Evolutionary conservation across 257 asterid genomes (phyloP).

Genomic region (Linaria vulgaris): DNA sequence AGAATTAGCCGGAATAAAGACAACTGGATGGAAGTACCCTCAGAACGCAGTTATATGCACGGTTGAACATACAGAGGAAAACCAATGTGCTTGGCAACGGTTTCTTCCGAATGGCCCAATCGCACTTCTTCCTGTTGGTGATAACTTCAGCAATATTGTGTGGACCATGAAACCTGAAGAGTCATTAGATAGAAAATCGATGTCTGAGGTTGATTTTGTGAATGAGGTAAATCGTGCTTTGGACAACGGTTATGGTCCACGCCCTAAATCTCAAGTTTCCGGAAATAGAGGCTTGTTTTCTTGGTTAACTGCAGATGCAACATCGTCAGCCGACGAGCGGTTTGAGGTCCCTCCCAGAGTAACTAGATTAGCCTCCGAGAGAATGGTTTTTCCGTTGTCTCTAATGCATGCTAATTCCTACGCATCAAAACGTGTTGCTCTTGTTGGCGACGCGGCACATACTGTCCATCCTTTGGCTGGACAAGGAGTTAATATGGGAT

Average conservation of each 20-base stretch:
- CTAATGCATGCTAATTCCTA: slow-evolving; percentile 76
- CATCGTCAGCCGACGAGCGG: slow-evolving; percentile 48
- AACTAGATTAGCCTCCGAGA: slow-evolving; percentile 58
- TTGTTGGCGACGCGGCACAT: slow-evolving; percentile 96
- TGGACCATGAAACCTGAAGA: slow-evolving; percentile 96
- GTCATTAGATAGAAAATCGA: slow-evolving; percentile 55
- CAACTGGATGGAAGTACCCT: slow-evolving; percentile 93
- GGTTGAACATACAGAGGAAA: slow-evolving; percentile 64
- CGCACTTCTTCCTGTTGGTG: slow-evolving; percentile 88
- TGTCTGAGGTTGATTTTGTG: slow-evolving; percentile 63
- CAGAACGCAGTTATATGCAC: slow-evolving; percentile 91
- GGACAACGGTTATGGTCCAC: slow-evolving; percentile 82
- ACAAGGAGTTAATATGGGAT: slow-evolving; percentile 99
- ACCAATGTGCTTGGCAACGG: slow-evolving; percentile 87
- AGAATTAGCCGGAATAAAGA: slow-evolving; percentile 79
- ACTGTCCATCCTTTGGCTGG: slow-evolving; percentile 99
- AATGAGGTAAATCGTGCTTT: slow-evolving; percentile 64
- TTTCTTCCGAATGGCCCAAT: slow-evolving; percentile 88
- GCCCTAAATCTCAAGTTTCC: slow-evolving; percentile 49
- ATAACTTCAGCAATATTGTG: slow-evolving; percentile 85
- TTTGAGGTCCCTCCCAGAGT: slow-evolving; percentile 82
- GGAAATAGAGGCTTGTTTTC: slow-evolving; percentile 44
- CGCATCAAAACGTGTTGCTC: slow-evolving; percentile 56
- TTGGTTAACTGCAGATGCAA: slow-evolving; percentile 49
- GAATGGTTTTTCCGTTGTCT: slow-evolving; percentile 92